phyloP scores from a whole-genome alignment of 768 basidiomycete genomes.

The Tricholoma furcatifolium region DNA sequence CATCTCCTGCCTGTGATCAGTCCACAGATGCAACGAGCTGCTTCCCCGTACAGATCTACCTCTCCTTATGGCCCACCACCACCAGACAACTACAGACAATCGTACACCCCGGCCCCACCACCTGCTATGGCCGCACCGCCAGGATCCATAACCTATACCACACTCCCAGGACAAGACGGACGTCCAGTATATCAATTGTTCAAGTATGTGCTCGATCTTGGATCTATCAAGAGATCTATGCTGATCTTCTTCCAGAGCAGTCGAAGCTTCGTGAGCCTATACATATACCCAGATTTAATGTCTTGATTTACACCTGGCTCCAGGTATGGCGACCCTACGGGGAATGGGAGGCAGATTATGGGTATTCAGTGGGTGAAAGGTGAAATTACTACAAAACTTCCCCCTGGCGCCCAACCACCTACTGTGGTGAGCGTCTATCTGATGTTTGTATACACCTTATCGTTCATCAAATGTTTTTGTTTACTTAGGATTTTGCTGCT shows the following conservation, averaged over 20 bases:
- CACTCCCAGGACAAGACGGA: conserved; percentile 61
- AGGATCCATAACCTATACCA: conserved; percentile 75
- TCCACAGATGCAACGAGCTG: conserved; percentile 12
- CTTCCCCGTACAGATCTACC: conserved; percentile 27
- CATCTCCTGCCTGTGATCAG: background rate
- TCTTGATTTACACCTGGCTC: conserved; percentile 18
- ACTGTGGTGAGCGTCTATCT: conserved; percentile 39
- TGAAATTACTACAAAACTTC: conserved; percentile 64
- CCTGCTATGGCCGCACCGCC: conserved; percentile 38
- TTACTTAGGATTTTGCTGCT: conserved; percentile 53
- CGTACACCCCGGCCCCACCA: conserved; percentile 13
- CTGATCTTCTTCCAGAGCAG: conserved; percentile 48
- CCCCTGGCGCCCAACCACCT: conserved; percentile 59
- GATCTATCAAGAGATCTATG: conserved; percentile 13
- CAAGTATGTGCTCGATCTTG: conserved; percentile 46
- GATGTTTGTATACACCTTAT: conserved; percentile 3
- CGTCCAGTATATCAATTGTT: conserved; percentile 67
- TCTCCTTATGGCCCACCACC: conserved; percentile 25
- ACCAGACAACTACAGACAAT: conserved; percentile 11
- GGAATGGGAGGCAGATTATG: background rate
- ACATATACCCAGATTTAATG: conserved; percentile 1
- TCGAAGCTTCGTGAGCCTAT: conserved; percentile 41
- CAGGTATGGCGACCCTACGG: no score
- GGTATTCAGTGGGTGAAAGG: conserved; percentile 71
- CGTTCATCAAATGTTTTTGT: background rate